These are phyloP conservation scores for Blastobotrys muscicola DNA, from an alignment of 805 yeast genomes.

Conservation along the genomic window DNA sequence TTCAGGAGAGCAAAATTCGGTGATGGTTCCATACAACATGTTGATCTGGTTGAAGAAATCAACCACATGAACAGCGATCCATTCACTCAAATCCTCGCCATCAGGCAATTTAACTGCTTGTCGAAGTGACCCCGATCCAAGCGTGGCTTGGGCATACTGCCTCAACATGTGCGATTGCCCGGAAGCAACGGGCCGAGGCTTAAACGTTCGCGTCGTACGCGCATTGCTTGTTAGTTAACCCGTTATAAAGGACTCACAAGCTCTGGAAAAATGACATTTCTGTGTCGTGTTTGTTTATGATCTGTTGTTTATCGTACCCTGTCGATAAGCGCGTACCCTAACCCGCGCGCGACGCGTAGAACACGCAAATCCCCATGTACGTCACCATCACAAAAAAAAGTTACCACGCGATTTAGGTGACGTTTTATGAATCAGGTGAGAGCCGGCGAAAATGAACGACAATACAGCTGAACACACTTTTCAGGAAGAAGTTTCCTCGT, in stretches of 20 bases:
- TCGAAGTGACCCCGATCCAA: conserved; percentile 83
- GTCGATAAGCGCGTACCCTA: not conserved
- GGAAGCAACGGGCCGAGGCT: conserved; percentile 24
- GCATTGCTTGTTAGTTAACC: conserved; percentile 13
- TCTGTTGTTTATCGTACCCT: not conserved
- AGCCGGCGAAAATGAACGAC: no score
- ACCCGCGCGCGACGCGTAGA: not conserved
- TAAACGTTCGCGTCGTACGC: conserved; percentile 29
- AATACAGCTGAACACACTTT: no score
- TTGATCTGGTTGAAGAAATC: conserved; percentile 94
- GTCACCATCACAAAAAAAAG: no score
- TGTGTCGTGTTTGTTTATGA: not conserved
- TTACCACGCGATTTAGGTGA: no score
- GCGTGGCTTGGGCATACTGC: conserved; percentile 85
- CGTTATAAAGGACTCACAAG: conserved; percentile 7
- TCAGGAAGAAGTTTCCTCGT: no score
- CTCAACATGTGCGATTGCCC: conserved; percentile 40
- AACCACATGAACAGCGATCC: conserved; percentile 97
- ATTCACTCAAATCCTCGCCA: conserved; percentile 85
- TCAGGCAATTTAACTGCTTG: conserved; percentile 91
- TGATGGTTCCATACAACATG: conserved; percentile 91
- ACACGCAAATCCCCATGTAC: no score
- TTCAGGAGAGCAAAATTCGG: conserved; percentile 92
- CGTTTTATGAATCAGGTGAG: no score
- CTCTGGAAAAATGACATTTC: conserved; percentile 16